phyloP scores from a whole-genome alignment of 2,329 filamentous ascomycete species.

The Calonectria multiphialidica region DNA sequence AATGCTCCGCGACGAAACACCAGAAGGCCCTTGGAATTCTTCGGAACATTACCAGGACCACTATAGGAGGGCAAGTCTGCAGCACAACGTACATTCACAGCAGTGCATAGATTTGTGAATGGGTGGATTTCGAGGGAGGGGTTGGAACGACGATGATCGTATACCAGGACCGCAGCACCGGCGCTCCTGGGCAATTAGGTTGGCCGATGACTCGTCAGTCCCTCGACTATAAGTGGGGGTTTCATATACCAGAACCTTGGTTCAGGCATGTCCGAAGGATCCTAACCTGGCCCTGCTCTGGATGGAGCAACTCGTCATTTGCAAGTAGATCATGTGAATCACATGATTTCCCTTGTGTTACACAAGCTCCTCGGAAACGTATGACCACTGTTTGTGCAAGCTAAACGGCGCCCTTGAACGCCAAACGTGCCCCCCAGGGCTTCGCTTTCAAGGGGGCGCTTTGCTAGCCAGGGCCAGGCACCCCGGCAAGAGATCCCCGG shows the following conservation, averaged over 20 bases:
- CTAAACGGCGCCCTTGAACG: background rate
- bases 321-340: conserved; percentile 1
- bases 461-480: conserved; percentile 5
- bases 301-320: background rate
- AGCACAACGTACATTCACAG: background rate
- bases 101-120: background rate
- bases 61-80: background rate
- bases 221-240: background rate
- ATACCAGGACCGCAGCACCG: background rate
- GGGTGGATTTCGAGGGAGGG: background rate
- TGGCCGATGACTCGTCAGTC: conserved; percentile 2
- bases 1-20: background rate
- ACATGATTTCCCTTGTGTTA: conserved; percentile 12
- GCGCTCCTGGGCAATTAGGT: conserved; percentile 10
- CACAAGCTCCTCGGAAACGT: conserved; percentile 13
- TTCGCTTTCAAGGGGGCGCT: background rate
- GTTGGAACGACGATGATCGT: background rate
- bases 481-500: conserved; percentile 21
- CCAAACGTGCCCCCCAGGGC: background rate
- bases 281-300: background rate
- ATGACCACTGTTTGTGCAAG: background rate
- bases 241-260: conserved; percentile 5
- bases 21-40: no score
- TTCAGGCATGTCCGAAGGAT: conserved; percentile 1
- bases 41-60: no score